Evolutionary conservation across 352 stramenopile genomes (phyloP).

Genomic region (Aphanomyces cochlioides): DNA sequence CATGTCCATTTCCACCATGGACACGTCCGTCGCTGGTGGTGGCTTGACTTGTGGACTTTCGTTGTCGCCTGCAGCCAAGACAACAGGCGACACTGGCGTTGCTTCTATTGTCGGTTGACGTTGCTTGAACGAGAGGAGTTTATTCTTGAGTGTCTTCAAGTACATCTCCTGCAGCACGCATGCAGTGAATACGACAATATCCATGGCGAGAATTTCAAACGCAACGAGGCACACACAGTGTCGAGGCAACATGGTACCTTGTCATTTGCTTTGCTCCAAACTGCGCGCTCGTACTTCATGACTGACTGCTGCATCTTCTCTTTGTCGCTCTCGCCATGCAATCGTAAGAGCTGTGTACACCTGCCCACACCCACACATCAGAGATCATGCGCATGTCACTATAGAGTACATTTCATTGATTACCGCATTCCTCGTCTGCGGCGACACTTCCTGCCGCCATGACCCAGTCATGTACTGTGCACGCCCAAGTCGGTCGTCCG

Average conservation of each 20-base stretch:
- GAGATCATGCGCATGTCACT: background rate
- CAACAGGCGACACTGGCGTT: slow-evolving; percentile 7
- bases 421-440: slow-evolving; percentile 7
- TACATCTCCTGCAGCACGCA: slow-evolving; percentile 2
- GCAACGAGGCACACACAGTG: too few species aligned
- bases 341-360: slow-evolving; percentile 3
- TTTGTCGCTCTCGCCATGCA: slow-evolving; percentile 10
- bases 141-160: slow-evolving; percentile 2
- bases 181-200: too few species aligned
- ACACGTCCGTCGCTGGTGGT: background rate
- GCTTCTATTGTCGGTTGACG: background rate
- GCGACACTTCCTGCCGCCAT: slow-evolving; percentile 17
- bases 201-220: too few species aligned
- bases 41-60: slow-evolving; percentile 15
- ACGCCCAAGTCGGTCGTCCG: background rate
- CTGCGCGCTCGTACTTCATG: slow-evolving; percentile 20
- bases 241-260: background rate
- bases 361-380: background rate
- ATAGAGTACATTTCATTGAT: slow-evolving; percentile 19
- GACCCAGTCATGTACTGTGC: background rate
- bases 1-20: background rate
- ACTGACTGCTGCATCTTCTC: slow-evolving; percentile 5
- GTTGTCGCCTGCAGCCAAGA: background rate
- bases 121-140: slow-evolving; percentile 16
- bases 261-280: slow-evolving; percentile 8